Conservation (phyloP, 2,329 filamentous ascomycete genomes). For the Cercospora canescens region DNA sequence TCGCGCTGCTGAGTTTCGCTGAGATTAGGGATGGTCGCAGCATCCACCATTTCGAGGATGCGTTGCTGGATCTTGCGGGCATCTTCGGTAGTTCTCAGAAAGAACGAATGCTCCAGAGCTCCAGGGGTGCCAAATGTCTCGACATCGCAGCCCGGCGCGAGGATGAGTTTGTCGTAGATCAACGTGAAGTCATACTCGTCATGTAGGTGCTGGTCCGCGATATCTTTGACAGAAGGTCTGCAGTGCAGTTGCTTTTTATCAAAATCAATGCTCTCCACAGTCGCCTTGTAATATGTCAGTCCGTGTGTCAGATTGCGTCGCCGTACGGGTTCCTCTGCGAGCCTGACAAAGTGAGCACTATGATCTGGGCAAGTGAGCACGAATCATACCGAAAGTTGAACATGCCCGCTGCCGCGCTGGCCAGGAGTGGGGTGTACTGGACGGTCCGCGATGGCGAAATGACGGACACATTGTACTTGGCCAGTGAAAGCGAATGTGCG, state of each 20-base stretch:
- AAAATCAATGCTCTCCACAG: conserved; percentile 42
- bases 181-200: conserved; percentile 37
- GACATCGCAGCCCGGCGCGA: conserved; percentile 45
- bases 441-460: conserved; percentile 46
- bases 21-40: conserved; percentile 36
- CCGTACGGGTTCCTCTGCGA: conserved; percentile 48
- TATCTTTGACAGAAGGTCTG: conserved; percentile 34
- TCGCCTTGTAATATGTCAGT: conserved; percentile 40
- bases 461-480: conserved; percentile 42
- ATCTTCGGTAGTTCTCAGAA: conserved; percentile 40
- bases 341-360: conserved; percentile 1
- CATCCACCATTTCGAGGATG: conserved; percentile 40
- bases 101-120: conserved; percentile 41
- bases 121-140: conserved; percentile 45
- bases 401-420: conserved; percentile 46
- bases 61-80: conserved; percentile 38
- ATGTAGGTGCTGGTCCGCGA: conserved; percentile 33
- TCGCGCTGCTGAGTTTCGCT: conserved; percentile 34
- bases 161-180: conserved; percentile 44
- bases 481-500: conserved; percentile 36
- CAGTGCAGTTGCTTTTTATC: conserved; percentile 37
- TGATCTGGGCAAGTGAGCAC: neutral
- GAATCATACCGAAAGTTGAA: conserved; percentile 40
- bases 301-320: conserved; percentile 31
- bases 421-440: conserved; percentile 48